Evolutionary conservation across 495 filamentous ascomycete species (phyloP).

Genomic region (Gamarada debralockiae): DNA sequence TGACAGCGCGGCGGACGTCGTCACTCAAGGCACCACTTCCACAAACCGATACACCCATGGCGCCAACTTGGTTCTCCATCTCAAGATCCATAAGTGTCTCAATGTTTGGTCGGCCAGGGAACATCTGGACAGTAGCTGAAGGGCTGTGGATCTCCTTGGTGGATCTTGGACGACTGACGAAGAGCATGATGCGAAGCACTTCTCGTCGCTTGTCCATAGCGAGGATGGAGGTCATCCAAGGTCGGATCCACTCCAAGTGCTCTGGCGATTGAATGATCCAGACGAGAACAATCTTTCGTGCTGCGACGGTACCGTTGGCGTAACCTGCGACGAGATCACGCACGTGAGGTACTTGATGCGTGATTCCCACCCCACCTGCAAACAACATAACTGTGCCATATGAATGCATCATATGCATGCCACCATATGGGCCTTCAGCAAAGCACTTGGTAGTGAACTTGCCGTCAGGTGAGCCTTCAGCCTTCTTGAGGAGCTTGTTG

Average conservation of each 20-base stretch:
- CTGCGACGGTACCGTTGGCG: conserved; percentile 66
- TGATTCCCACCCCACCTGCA: conserved; percentile 85
- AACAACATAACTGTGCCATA: conserved; percentile 87
- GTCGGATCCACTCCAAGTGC: conserved; percentile 86
- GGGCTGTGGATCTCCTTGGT: conserved; percentile 78
- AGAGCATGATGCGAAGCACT: conserved; percentile 78
- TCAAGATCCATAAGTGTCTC: conserved; percentile 73
- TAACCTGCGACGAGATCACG: conserved; percentile 70
- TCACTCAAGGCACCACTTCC: conserved; percentile 88
- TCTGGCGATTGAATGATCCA: conserved; percentile 90
- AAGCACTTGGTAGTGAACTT: conserved; percentile 57
- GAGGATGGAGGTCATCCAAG: conserved; percentile 95
- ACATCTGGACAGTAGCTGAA: conserved; percentile 85
- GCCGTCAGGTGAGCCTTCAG: conserved; percentile 53
- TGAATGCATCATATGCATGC: conserved; percentile 59
- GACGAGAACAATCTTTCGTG: conserved; percentile 73
- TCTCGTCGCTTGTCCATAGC: conserved; percentile 78
- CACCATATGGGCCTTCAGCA: conserved; percentile 82
- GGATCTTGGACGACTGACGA: conserved; percentile 79
- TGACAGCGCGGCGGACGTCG: conserved; percentile 71
- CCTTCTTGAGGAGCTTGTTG: conserved; percentile 66
- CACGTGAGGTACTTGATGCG: conserved; percentile 77
- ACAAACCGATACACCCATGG: conserved; percentile 83
- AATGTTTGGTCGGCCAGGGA: conserved; percentile 60
- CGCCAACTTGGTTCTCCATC: conserved; percentile 71